Percentiles rank a stretch among this genome's conserved stretches.
Evolutionary conservation across 495 filamentous ascomycete genomes (phyloP).

Genomic region (Penicillium silybi): DNA sequence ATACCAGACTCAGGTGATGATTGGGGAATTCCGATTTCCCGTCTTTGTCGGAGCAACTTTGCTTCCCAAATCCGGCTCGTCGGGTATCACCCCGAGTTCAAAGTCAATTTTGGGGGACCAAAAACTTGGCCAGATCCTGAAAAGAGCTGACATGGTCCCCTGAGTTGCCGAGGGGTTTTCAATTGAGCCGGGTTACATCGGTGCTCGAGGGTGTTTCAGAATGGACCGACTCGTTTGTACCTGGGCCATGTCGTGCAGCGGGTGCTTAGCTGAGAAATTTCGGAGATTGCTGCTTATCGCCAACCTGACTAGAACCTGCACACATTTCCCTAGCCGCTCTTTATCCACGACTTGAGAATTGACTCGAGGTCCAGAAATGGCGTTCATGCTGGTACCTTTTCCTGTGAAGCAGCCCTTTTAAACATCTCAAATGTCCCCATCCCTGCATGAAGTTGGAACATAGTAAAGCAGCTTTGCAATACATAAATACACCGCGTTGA

Average conservation of each 20-base stretch:
- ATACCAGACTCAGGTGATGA: not conserved
- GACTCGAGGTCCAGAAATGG: not conserved
- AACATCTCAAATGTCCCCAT: not conserved
- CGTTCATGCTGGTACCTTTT: not conserved
- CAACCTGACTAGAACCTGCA: not conserved
- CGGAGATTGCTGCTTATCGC: not conserved
- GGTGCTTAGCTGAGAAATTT: not conserved
- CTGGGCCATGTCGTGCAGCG: not conserved
- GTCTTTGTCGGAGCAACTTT: not conserved
- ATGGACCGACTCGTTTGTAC: not conserved
- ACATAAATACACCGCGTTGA: not conserved
- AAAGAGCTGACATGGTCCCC: not conserved
- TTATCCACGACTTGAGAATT: not conserved
- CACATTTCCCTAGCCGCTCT: not conserved
- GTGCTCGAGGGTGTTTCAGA: not conserved
- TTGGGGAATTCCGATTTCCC: not conserved
- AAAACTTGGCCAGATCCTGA: not conserved
- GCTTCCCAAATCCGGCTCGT: not conserved
- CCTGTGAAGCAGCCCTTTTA: not conserved
- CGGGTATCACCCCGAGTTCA: not conserved
- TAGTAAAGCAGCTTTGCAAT: not conserved
- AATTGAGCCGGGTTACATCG: not conserved
- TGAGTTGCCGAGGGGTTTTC: not conserved
- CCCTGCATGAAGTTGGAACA: no score
- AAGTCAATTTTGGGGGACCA: not conserved